These are phyloP conservation scores for Metschnikowia cerradonensis DNA, from an alignment of 805 yeast genomes.

Conservation along the genomic window DNA sequence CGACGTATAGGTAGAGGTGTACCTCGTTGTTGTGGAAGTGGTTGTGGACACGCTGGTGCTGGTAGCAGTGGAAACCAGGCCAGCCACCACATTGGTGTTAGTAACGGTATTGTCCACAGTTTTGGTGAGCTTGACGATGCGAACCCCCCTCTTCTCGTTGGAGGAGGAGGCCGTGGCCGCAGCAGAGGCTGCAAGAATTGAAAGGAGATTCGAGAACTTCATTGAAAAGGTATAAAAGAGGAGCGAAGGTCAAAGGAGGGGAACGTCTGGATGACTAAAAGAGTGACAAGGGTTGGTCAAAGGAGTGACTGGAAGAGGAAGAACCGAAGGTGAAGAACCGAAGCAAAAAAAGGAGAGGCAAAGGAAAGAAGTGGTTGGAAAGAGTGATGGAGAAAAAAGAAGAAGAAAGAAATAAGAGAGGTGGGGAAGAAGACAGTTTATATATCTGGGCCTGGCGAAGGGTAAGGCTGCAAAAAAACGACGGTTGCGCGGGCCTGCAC, in stretches of 20 bases:
- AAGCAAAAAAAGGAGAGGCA: background rate
- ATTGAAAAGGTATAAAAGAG: background rate
- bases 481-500: constrained; percentile 5
- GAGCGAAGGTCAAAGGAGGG: background rate
- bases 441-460: background rate
- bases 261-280: background rate
- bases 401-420: background rate
- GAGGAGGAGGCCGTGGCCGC: constrained; percentile 5
- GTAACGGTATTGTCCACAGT: constrained; percentile 36
- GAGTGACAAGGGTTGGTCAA: constrained; percentile 15
- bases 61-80: constrained; percentile 27
- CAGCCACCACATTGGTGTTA: constrained; percentile 29
- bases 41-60: constrained; percentile 27
- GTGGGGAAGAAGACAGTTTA: background rate
- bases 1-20: constrained; percentile 42
- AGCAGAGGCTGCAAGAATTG: constrained; percentile 9
- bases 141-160: constrained; percentile 15
- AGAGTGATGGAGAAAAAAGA: background rate
- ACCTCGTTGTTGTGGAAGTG: constrained; percentile 36
- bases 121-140: constrained; percentile 30
- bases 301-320: constrained; percentile 12
- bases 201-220: constrained; percentile 10
- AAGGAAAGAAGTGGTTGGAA: background rate
- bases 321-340: background rate
- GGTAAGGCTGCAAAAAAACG: constrained; percentile 3